Evolutionary conservation across 805 yeast genomes (phyloP).

Genomic region (Lipomyces starkeyi): DNA sequence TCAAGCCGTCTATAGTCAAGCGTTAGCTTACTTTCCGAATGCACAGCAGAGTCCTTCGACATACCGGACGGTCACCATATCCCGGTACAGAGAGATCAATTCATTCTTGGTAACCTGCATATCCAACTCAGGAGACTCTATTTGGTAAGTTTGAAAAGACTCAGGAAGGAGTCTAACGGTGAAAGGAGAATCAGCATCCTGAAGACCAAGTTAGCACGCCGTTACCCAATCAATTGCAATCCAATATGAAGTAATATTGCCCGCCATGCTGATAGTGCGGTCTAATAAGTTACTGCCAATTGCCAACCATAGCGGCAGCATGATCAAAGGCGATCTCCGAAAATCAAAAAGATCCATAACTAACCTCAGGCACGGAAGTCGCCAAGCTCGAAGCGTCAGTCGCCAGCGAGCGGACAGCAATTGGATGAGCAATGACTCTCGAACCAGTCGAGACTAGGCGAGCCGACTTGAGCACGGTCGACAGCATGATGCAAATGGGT

Average conservation of each 20-base stretch:
- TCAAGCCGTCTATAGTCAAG: conserved; percentile 81
- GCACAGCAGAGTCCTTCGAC: background rate
- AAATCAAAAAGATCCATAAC: background rate
- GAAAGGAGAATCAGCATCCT: conserved; percentile 38
- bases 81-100: conserved; percentile 91
- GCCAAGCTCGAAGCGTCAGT: conserved; percentile 24
- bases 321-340: background rate
- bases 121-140: conserved; percentile 66
- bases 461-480: conserved; percentile 19
- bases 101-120: conserved; percentile 82
- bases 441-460: conserved; percentile 30
- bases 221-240: background rate
- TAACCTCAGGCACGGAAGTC: conserved; percentile 30
- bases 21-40: background rate
- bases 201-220: background rate
- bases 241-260: background rate
- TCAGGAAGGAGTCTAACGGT: conserved; percentile 64
- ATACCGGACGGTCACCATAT: conserved; percentile 75
- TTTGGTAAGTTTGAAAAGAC: conserved; percentile 84
- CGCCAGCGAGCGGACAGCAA: conserved; percentile 33
- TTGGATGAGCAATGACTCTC: conserved; percentile 25
- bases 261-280: background rate
- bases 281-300: background rate
- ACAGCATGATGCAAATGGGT: conserved; percentile 17
- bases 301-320: background rate